phyloP scores from a whole-genome alignment of 768 basidiomycete genomes.

The Lactarius evosmus region DNA sequence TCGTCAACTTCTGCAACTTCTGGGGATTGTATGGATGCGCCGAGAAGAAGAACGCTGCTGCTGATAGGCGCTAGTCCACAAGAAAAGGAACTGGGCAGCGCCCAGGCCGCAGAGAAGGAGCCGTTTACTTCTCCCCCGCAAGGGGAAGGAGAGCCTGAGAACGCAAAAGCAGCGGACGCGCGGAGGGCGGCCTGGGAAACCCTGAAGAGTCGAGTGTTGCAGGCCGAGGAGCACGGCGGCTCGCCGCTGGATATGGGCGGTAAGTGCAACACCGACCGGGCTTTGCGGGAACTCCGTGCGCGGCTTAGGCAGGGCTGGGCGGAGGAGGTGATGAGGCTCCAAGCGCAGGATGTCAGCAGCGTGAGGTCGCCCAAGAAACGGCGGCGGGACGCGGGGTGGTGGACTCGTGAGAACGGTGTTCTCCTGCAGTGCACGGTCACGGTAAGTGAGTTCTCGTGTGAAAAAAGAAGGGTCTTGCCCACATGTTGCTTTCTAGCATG shows the following conservation, averaged over 20 bases:
- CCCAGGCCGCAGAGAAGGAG: neutral
- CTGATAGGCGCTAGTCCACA: neutral
- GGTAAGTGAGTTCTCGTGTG: conserved; percentile 1
- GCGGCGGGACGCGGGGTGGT: conserved; percentile 12
- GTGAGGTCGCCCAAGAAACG: neutral
- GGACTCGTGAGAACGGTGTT: conserved; percentile 11
- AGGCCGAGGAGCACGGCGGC: conserved; percentile 22
- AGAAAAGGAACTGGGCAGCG: neutral
- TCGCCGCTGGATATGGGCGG: neutral
- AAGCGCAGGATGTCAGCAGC: neutral
- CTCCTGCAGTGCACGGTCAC: conserved; percentile 1
- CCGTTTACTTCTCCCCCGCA: neutral
- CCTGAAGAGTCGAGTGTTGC: conserved; percentile 14
- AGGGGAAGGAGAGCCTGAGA: neutral
- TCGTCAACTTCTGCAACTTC: neutral
- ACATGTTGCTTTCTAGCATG: neutral
- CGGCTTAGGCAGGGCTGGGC: conserved; percentile 8
- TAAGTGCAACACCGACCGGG: neutral
- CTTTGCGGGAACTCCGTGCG: conserved; percentile 10
- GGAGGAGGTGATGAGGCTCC: neutral
- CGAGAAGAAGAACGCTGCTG: too few species aligned
- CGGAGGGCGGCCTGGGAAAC: conserved; percentile 16
- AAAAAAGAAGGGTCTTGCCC: neutral
- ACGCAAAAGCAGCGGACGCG: neutral
- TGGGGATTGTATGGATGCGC: neutral